phyloP scores from a whole-genome alignment of 2,329 filamentous ascomycete genomes.

The Lecanicillium sp. region DNA sequence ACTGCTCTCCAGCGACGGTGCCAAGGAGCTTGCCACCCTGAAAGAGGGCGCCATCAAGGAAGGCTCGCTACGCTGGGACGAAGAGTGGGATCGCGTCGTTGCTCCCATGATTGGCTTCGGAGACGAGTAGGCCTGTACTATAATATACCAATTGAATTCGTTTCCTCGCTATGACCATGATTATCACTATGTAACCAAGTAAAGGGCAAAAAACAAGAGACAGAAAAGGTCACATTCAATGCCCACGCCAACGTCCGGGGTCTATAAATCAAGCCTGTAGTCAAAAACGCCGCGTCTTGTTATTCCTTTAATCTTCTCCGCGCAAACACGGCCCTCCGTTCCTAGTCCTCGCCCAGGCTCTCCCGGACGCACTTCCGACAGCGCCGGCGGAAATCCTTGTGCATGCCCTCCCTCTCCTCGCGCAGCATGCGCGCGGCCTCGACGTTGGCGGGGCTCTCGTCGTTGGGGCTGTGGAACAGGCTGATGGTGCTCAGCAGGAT shows the following conservation, averaged over 20 bases:
- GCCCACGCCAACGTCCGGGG: background rate
- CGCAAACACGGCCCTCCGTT: background rate
- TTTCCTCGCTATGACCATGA: slow-evolving; percentile 1
- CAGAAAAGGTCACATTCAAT: background rate
- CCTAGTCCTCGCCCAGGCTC: slow-evolving; percentile 67
- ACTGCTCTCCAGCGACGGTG: slow-evolving; percentile 51
- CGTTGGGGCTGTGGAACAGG: slow-evolving; percentile 86
- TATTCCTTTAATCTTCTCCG: no score
- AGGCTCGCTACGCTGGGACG: slow-evolving; percentile 75
- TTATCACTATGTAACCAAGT: background rate
- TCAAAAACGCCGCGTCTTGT: no score
- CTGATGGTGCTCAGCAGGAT: slow-evolving; percentile 90
- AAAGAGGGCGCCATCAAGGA: slow-evolving; percentile 68
- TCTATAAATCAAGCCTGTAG: background rate
- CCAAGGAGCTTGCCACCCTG: slow-evolving; percentile 51
- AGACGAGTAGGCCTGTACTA: slow-evolving; percentile 10
- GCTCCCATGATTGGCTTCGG: slow-evolving; percentile 59
- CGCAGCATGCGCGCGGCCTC: slow-evolving; percentile 87
- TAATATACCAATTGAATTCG: background rate
- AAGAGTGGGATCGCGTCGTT: slow-evolving; percentile 84
- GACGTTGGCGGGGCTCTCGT: slow-evolving; percentile 91
- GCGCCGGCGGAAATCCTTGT: slow-evolving; percentile 69
- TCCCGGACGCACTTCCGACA: slow-evolving; percentile 75
- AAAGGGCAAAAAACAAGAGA: background rate
- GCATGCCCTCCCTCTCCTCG: slow-evolving; percentile 59